Percentiles rank a stretch among this genome's conserved stretches.
These are phyloP conservation scores for Neocallimastix lanati DNA, from an alignment of 192 early-diverging fungal species.

Conservation along the genomic window DNA sequence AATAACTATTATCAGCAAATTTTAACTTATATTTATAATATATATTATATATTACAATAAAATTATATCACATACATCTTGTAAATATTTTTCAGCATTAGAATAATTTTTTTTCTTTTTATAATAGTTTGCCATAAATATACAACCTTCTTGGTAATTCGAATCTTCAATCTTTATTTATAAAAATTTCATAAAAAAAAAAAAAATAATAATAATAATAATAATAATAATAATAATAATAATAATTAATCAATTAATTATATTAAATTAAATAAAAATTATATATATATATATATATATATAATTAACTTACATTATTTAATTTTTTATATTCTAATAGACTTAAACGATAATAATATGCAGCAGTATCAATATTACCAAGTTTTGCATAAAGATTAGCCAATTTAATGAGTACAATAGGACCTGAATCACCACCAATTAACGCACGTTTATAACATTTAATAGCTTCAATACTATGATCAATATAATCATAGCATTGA, in stretches of 20 bases:
- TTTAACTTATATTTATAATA: too few relatives aligned
- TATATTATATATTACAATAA: too few relatives aligned
- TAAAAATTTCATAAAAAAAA: background rate
- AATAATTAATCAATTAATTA: too few relatives aligned
- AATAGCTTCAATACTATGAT: constrained; percentile 34
- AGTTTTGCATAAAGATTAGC: constrained; percentile 36
- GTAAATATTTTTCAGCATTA: too few relatives aligned
- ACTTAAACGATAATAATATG: constrained; percentile 30
- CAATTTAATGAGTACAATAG: constrained; percentile 28
- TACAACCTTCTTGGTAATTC: background rate
- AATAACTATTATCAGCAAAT: too few relatives aligned
- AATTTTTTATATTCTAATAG: constrained; percentile 6
- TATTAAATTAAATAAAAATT: too few relatives aligned
- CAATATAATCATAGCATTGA: constrained; percentile 42
- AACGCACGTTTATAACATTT: constrained; percentile 60
- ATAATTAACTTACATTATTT: background rate
- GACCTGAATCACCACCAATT: constrained; percentile 37
- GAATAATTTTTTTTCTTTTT: background rate
- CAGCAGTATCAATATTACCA: constrained; percentile 26
- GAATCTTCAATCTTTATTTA: background rate
- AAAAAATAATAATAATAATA: background rate
- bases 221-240: too few relatives aligned
- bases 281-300: too few relatives aligned
- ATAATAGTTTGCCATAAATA: background rate
- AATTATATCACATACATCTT: background rate